Base-by-base conservation (phyloP, 768 basidiomycete genomes). In the Xerocomus potaroensis region DNA sequence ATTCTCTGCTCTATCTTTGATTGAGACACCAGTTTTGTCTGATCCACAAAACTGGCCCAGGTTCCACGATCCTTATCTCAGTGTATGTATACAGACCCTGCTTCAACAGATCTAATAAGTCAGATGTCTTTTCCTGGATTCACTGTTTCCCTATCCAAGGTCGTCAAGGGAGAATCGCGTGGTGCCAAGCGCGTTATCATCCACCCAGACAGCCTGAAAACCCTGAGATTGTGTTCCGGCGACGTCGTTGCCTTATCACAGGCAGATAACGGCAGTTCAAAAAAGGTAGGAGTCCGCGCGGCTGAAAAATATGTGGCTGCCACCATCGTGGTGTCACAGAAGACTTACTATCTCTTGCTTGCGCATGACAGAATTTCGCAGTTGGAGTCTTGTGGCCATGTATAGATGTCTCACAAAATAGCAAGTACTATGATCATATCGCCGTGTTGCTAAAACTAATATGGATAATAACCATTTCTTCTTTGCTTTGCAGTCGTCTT, bases 321-420 rank as follows among this genome's bases (percentile, higher is more conserved):
- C 38, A 35, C 41, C 33, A 36, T 24, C 48, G 41, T 43, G 22
- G n/a, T 46, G 31, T 45, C 35, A 48, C 42, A 16, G 51, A 22
- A n/a, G 53, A 45, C 40, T 56, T 31, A 56, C 55, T 56, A 51
- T 46, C 40, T 40, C 51, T 30, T 34, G 18, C 18, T 30, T n/a
- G n/a, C n/a, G n/a, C 41, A 37, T 55, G 53, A 51, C 58, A 85
- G 83, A 65, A 72, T 35, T 82, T 83, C 62, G 78, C 82, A 11
- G 70, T 89, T 43, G 89, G 88, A 5, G 68, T 81, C 37, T 75
- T 78, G 55, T 91, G 88, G 88, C 87, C 87, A n/a, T 84, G 83
- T 31, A 57, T 74, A 36, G 83, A 86, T 8, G 44, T 83, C 45
- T 60, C 79, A 22, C 73, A 72, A 42, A 76, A 80, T 50, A 69